Conservation (phyloP, 108 stramenopile genomes). For the Cafeteria roenbergensis region DNA sequence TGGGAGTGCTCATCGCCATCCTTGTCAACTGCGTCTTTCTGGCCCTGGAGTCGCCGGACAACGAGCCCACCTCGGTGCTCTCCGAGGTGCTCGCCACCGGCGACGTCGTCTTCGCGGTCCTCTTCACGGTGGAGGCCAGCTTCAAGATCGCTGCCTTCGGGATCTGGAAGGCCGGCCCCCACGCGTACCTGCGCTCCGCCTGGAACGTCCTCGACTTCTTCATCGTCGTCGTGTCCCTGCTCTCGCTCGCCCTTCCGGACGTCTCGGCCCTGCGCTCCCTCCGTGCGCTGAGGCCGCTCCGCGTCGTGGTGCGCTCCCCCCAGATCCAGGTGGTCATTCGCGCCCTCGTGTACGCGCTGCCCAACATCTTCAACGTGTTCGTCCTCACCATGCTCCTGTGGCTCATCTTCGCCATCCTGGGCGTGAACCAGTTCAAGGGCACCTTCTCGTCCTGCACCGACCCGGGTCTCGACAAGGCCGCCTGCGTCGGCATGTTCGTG, state of each 20-base stretch:
- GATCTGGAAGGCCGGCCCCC: slow-evolving; percentile 11
- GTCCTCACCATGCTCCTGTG: slow-evolving; percentile 38
- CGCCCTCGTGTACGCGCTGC: slow-evolving; percentile 43
- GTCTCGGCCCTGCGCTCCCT: slow-evolving; percentile 26
- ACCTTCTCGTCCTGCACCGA: slow-evolving; percentile 27
- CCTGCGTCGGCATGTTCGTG: slow-evolving; percentile 18
- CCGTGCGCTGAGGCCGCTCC: slow-evolving; percentile 42
- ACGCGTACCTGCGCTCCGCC: slow-evolving; percentile 32
- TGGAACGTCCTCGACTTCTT: slow-evolving; percentile 56
- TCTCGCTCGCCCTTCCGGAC: slow-evolving; percentile 26
- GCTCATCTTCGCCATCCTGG: slow-evolving; percentile 48
- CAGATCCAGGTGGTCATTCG: slow-evolving; percentile 40
- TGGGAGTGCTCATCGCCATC: background rate
- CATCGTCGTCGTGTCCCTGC: slow-evolving; percentile 41
- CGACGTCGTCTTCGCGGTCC: slow-evolving; percentile 34
- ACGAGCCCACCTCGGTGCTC: background rate
- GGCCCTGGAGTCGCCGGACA: background rate
- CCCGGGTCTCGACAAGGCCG: slow-evolving; percentile 16
- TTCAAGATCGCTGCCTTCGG: slow-evolving; percentile 35
- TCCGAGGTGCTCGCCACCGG: background rate
- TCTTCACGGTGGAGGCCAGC: slow-evolving; percentile 43
- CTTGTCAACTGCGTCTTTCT: background rate
- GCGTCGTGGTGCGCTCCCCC: slow-evolving; percentile 42
- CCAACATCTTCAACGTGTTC: slow-evolving; percentile 45
- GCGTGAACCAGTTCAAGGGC: slow-evolving; percentile 18